phyloP scores from a whole-genome alignment of 768 basidiomycete genomes.

The Baorangia bicolor region DNA sequence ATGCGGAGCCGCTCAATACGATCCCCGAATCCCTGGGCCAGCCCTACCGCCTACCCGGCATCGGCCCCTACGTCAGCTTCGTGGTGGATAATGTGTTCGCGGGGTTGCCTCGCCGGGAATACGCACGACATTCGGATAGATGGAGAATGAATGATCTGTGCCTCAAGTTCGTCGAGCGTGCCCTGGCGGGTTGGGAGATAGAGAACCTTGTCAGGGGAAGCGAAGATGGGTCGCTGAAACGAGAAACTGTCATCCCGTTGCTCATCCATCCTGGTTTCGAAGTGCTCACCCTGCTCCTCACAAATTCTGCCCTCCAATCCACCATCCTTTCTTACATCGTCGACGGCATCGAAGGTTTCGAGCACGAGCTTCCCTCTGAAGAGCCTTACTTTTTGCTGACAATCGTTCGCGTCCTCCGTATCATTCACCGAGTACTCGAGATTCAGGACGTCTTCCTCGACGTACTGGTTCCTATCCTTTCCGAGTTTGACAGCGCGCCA shows the following conservation, averaged over 20 bases:
- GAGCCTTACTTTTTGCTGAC: conserved; percentile 72
- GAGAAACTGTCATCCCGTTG: conserved; percentile 53
- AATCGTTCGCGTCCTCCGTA: conserved; percentile 78
- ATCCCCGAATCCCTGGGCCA: conserved; percentile 80
- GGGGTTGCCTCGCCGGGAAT: conserved; percentile 73
- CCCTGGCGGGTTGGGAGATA: conserved; percentile 78
- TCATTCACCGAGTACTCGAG: conserved; percentile 77
- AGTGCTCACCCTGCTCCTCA: conserved; percentile 75
- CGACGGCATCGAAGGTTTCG: conserved; percentile 76
- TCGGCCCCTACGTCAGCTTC: conserved; percentile 81
- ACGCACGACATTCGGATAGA: conserved; percentile 67
- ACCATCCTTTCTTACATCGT: conserved; percentile 77
- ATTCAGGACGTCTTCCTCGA: conserved; percentile 90
- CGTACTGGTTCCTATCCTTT: conserved; percentile 75
- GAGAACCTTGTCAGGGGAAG: conserved; percentile 61
- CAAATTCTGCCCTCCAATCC: conserved; percentile 67
- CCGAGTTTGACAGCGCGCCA: conserved; percentile 58
- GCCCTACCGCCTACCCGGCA: conserved; percentile 75
- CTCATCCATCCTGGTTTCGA: conserved; percentile 86
- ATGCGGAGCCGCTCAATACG: conserved; percentile 64
- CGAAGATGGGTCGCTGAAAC: conserved; percentile 52
- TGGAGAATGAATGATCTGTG: conserved; percentile 88
- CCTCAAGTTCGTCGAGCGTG: conserved; percentile 81
- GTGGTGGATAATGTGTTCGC: conserved; percentile 88
- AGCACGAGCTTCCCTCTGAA: conserved; percentile 65